Conservation (phyloP, 2,329 filamentous ascomycete genomes). For the Lachnellula hyalina region DNA sequence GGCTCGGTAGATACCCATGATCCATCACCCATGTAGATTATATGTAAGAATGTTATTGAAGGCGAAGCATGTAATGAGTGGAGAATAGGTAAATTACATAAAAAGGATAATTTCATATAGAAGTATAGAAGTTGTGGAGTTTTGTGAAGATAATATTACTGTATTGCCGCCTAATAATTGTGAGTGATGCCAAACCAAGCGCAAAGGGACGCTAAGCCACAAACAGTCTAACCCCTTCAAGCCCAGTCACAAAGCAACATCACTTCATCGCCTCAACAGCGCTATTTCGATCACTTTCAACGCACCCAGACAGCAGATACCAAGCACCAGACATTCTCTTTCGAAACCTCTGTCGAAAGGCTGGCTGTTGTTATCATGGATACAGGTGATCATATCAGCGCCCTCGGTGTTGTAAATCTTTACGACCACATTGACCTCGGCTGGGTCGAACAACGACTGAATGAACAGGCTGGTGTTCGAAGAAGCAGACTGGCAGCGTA, state of each 20-base stretch:
- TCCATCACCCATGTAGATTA: constrained; percentile 7
- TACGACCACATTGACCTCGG: constrained; percentile 12
- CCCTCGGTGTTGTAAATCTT: constrained; percentile 1
- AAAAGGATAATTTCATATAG: neutral
- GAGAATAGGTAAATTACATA: neutral
- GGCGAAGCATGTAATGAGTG: neutral
- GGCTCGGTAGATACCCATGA: constrained; percentile 16
- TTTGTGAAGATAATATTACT: neutral
- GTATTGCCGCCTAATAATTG: neutral
- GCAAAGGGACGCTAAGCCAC: neutral
- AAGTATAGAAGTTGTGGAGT: neutral
- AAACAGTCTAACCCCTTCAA: neutral
- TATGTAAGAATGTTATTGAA: neutral
- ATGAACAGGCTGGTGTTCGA: constrained; percentile 6
- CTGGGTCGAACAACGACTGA: constrained; percentile 10
- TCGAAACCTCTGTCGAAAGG: neutral
- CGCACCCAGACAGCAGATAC: neutral
- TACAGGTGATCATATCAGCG: neutral
- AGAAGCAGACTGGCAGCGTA: constrained; percentile 11
- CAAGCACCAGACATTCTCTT: neutral
- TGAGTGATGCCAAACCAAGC: neutral
- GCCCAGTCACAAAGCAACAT: neutral
- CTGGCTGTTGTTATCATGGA: constrained; percentile 6
- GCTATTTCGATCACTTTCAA: neutral
- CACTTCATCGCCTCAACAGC: neutral